Evolutionary conservation across 208 protist genomes (phyloP).

Genomic region (Trypanosoma theileri): DNA sequence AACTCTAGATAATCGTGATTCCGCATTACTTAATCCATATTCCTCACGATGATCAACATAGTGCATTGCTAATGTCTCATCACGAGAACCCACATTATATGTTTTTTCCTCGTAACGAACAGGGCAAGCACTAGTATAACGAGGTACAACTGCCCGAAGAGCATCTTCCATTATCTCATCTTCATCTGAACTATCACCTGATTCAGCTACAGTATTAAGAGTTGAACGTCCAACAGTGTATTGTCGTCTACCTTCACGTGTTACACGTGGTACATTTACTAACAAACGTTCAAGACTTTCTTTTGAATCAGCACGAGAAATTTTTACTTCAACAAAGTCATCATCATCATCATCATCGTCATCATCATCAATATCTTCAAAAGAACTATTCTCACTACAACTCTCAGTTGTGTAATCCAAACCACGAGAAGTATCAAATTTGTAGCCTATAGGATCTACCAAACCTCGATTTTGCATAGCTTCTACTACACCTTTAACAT

Average conservation of each 20-base stretch:
- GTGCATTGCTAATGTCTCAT: slow-evolving; percentile 49
- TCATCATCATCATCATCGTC: slow-evolving; percentile 32
- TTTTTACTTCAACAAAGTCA: slow-evolving; percentile 3
- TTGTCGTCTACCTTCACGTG: slow-evolving; percentile 64
- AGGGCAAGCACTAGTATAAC: slow-evolving; percentile 48
- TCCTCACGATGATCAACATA: slow-evolving; percentile 66
- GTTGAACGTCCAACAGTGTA: slow-evolving; percentile 74
- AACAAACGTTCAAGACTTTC: slow-evolving; percentile 17
- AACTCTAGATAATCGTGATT: background rate
- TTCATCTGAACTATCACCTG: slow-evolving; percentile 52
- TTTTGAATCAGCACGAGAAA: slow-evolving; percentile 4
- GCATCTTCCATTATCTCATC: slow-evolving; percentile 79
- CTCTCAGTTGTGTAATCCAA: slow-evolving; percentile 13
- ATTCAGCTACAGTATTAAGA: slow-evolving; percentile 27
- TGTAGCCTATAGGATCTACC: slow-evolving; percentile 48
- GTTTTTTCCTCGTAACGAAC: slow-evolving; percentile 78
- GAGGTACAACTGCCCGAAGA: slow-evolving; percentile 74
- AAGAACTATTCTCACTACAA: slow-evolving; percentile 12
- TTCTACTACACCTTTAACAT: slow-evolving; percentile 61
- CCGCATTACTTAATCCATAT: slow-evolving; percentile 61
- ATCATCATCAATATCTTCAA: slow-evolving; percentile 16
- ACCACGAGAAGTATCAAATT: slow-evolving; percentile 32
- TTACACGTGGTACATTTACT: slow-evolving; percentile 27
- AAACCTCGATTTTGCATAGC: slow-evolving; percentile 60
- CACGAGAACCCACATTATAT: slow-evolving; percentile 77